phyloP scores from a whole-genome alignment of 1,284 basidiomycete species.

The Moesziomyces globuligerus region DNA sequence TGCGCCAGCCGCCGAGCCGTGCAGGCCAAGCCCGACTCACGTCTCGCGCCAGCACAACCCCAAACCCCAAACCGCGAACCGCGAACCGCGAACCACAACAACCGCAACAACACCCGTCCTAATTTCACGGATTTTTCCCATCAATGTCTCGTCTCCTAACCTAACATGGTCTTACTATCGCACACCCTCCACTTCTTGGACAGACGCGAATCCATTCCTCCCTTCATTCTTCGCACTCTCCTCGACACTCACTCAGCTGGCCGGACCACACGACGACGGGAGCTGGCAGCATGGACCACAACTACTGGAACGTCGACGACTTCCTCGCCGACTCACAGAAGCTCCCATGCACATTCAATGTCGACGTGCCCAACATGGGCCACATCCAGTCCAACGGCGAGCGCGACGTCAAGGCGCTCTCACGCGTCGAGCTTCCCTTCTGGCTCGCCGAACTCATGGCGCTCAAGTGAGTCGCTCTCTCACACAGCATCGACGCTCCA shows the following conservation, averaged over 20 bases:
- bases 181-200: too few relatives aligned
- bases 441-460: constrained; percentile 65
- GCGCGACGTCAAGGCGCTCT: constrained; percentile 53
- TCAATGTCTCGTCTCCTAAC: too few relatives aligned
- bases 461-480: constrained; percentile 49
- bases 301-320: constrained; percentile 63
- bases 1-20: neutral
- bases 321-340: constrained; percentile 60
- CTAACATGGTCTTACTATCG: too few relatives aligned
- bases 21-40: neutral
- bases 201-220: too few relatives aligned
- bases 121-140: too few relatives aligned
- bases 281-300: constrained; percentile 50
- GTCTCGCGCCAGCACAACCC: neutral
- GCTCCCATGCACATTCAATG: constrained; percentile 60
- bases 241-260: neutral
- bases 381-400: constrained; percentile 59
- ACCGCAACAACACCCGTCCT: too few relatives aligned
- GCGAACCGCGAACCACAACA: too few relatives aligned
- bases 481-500: neutral
- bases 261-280: neutral
- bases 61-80: neutral
- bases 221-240: neutral
- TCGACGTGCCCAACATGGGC: constrained; percentile 62
- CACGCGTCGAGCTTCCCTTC: constrained; percentile 62